These are phyloP conservation scores for Fusarium poae DNA, from an alignment of 2,329 filamentous ascomycete genomes.

Conservation along the genomic window DNA sequence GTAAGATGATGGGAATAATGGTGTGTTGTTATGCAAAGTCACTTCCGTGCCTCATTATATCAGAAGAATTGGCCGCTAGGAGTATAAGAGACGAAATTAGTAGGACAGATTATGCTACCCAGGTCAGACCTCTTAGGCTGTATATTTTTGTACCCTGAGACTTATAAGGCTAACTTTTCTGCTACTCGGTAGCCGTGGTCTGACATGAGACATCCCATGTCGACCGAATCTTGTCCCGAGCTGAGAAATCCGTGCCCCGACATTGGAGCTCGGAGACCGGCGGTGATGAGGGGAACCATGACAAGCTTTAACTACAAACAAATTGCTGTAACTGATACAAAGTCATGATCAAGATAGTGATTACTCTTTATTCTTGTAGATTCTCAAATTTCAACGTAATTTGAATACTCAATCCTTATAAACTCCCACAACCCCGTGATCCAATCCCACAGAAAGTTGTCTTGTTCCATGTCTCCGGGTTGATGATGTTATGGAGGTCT, in stretches of 20 bases:
- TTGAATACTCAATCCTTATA: not conserved
- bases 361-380: not conserved
- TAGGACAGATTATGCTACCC: too few relatives aligned
- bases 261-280: slow-evolving; percentile 44
- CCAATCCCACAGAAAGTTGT: slow-evolving; percentile 4
- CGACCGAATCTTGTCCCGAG: slow-evolving; percentile 37
- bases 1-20: slow-evolving; percentile 15
- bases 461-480: slow-evolving; percentile 35
- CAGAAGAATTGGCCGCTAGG: too few relatives aligned
- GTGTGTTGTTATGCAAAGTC: slow-evolving; percentile 20
- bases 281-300: slow-evolving; percentile 34
- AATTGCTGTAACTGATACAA: not conserved
- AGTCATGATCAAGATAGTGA: slow-evolving; percentile 13
- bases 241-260: slow-evolving; percentile 41
- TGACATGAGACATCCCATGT: slow-evolving; percentile 15
- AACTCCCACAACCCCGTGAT: slow-evolving; percentile 18
- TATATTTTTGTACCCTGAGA: too few relatives aligned
- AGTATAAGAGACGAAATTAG: too few relatives aligned
- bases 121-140: too few relatives aligned
- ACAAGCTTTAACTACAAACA: not conserved
- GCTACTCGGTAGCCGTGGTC: too few relatives aligned
- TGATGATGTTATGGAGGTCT: slow-evolving; percentile 15
- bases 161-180: too few relatives aligned
- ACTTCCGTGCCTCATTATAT: too few relatives aligned
- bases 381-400: not conserved